Evolutionary conservation across 371 early-diverging fungal species (phyloP).

Genomic region (Mucor sp.): DNA sequence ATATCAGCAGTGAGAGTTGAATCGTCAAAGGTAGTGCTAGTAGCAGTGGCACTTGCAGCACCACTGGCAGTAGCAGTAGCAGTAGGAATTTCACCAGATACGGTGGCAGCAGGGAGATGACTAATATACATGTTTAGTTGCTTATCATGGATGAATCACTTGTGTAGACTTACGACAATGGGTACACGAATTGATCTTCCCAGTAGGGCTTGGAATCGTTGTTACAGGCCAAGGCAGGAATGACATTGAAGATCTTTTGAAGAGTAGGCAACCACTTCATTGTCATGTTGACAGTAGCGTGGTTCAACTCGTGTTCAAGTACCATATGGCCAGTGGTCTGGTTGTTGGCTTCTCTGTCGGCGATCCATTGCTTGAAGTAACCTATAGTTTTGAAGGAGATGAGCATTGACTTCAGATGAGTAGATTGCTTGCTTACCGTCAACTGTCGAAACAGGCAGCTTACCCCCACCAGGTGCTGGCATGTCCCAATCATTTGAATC

Average conservation of each 20-base stretch:
- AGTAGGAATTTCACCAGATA: not conserved
- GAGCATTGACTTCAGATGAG: too few relatives aligned
- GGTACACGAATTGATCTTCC: constrained; percentile 45
- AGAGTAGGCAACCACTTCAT: constrained; percentile 48
- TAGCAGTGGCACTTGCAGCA: not conserved
- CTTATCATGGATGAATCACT: not conserved
- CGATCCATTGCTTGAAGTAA: not conserved
- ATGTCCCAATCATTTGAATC: constrained; percentile 42
- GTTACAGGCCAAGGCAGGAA: constrained; percentile 55
- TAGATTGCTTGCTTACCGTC: too few relatives aligned
- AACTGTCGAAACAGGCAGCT: not conserved
- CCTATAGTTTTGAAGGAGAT: too few relatives aligned
- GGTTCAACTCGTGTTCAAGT: constrained; percentile 52
- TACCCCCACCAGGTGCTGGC: constrained; percentile 47
- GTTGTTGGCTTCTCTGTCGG: constrained; percentile 25
- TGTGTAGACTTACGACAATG: constrained; percentile 14
- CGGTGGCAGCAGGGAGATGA: not conserved
- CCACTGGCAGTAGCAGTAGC: not conserved
- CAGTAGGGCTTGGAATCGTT: constrained; percentile 50
- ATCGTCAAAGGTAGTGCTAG: not conserved
- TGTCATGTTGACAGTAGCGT: constrained; percentile 46
- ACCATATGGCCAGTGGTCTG: constrained; percentile 48
- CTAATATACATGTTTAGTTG: constrained; percentile 24
- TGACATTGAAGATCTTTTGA: constrained; percentile 41
- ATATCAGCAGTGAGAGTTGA: not conserved